Evolutionary conservation across 2,329 filamentous ascomycete genomes (phyloP), one percentile per base, ranked within the genome.

Genomic region (Fusarium keratoplasticum): DNA sequence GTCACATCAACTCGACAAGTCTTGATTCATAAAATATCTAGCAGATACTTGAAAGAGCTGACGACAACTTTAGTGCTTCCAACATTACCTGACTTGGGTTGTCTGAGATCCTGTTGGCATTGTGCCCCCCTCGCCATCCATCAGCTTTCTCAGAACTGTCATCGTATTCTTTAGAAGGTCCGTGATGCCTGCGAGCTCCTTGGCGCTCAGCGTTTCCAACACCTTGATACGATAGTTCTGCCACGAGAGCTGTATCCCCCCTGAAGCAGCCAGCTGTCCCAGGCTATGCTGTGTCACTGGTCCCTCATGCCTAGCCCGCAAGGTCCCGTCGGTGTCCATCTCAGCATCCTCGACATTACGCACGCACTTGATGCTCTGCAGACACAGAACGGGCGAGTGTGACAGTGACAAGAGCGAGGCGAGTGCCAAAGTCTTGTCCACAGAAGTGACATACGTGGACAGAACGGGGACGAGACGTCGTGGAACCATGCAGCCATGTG

Each of bases 111-210:
- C 38, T n/a, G 70, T 76, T 59, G 67, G 70, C 29, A 72, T 74
- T 69, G 75, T 35, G 73, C 71, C 58, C 64, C 71, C 66, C 60
- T 64, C 80, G 25, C 78, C 80, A 35, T 83, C 80, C 76, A 82
- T 83, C 36, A 83, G 82, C 69, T 85, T 89, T 82, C 90, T 91
- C 75, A 96, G 82, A 60, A 92, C 90, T 80, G 92, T 94, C 89
- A 96, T 95, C 1, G 94, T 95, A 76, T 91, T 94, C 81, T 93
- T 93, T 87, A 97, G 92, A 77, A 97, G 83, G 72, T 92, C 87
- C 18, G 89, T 88, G 33, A 96, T 86, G 0, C 95, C 95, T 13
- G 81, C 83, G 54, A 93, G 86, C 0, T 92, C 93, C 62, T 87
- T 88, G 7, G 83, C 84, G 67, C 92, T 91, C 70, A 97, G 82